These are phyloP conservation scores for Dunaliella primolecta DNA, from an alignment of 139 green algal species.

Conservation along the genomic window DNA sequence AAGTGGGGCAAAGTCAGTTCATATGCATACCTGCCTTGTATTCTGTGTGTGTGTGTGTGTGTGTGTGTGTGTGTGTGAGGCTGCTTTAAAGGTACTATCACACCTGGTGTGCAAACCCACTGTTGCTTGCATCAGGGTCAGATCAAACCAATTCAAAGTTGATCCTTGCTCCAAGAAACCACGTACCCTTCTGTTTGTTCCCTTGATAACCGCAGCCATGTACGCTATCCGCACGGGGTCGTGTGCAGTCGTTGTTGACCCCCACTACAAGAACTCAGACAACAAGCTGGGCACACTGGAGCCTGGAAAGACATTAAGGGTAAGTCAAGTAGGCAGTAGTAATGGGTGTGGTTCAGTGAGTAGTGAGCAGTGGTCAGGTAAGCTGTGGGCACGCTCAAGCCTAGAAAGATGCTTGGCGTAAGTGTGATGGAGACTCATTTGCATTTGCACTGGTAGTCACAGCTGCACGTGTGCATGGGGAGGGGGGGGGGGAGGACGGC, in stretches of 20 bases:
- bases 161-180: too few species aligned
- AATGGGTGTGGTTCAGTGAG: neutral
- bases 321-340: neutral
- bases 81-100: too few species aligned
- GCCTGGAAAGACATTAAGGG: constrained; percentile 32
- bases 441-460: neutral
- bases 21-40: too few species aligned
- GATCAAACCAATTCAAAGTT: too few species aligned
- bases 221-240: constrained; percentile 21
- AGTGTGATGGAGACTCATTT: neutral
- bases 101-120: too few species aligned
- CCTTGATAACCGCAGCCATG: constrained; percentile 29
- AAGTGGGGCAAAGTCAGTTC: too few species aligned
- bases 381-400: too few species aligned
- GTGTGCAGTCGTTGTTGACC: constrained; percentile 29
- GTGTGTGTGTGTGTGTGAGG: too few species aligned
- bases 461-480: neutral
- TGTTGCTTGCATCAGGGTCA: too few species aligned
- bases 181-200: too few species aligned
- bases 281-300: constrained; percentile 12
- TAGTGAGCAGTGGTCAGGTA: neutral
- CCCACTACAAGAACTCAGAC: neutral
- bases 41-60: too few species aligned
- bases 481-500: neutral
- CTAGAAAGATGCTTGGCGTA: too few species aligned